These are phyloP conservation scores for Phytophthora lateralis DNA, from an alignment of 352 stramenopile species.

Conservation along the genomic window DNA sequence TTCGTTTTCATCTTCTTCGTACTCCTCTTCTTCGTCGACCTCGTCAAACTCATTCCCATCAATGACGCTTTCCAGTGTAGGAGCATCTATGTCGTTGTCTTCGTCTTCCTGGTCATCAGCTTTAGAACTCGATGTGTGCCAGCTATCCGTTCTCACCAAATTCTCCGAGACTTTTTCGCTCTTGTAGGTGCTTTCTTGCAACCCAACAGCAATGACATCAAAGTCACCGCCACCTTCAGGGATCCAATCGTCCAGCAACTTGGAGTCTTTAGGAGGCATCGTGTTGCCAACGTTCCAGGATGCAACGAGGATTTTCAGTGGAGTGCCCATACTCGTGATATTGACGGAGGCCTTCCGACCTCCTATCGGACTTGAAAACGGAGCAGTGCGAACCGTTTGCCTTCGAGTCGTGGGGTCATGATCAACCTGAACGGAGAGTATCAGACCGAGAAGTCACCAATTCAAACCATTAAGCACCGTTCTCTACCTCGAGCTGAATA, in stretches of 20 bases:
- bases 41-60: slow-evolving; percentile 32
- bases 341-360: slow-evolving; percentile 16
- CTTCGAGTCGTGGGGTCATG: slow-evolving; percentile 9
- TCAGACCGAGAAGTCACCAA: background rate
- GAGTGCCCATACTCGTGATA: slow-evolving; percentile 12
- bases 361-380: slow-evolving; percentile 1
- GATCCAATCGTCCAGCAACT: slow-evolving; percentile 70
- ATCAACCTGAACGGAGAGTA: slow-evolving; percentile 16
- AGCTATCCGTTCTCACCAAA: slow-evolving; percentile 31
- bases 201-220: slow-evolving; percentile 82
- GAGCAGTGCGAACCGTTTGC: slow-evolving; percentile 18
- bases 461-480: background rate
- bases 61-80: slow-evolving; percentile 24
- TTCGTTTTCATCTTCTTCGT: slow-evolving; percentile 28
- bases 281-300: slow-evolving; percentile 90
- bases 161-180: slow-evolving; percentile 48
- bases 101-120: slow-evolving; percentile 34
- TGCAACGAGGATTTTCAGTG: slow-evolving; percentile 63
- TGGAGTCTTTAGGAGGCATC: slow-evolving; percentile 67
- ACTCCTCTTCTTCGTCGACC: slow-evolving; percentile 38
- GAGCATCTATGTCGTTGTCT: slow-evolving; percentile 6
- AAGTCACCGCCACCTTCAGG: slow-evolving; percentile 76
- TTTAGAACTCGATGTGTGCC: slow-evolving; percentile 23
- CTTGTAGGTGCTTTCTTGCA: slow-evolving; percentile 86
- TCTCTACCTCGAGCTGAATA: slow-evolving; percentile 29